These are phyloP conservation scores for Talaromyces sp. DNA, from an alignment of 2,329 filamentous ascomycete genomes.

Conservation along the genomic window DNA sequence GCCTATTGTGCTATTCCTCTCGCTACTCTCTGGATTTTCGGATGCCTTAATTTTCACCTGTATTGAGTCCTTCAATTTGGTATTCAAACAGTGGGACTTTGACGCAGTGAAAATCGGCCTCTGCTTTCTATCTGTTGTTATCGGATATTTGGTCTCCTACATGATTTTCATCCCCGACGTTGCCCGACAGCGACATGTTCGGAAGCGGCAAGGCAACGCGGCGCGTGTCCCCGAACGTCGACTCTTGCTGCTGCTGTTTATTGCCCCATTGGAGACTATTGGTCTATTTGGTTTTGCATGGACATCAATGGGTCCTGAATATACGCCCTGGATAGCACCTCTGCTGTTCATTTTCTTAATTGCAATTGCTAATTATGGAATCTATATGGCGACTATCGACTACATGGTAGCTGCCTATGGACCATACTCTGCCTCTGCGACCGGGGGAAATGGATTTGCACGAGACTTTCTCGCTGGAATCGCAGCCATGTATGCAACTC, in stretches of 20 bases:
- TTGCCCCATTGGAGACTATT: constrained; percentile 53
- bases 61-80: constrained; percentile 69
- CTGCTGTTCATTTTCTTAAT: constrained; percentile 67
- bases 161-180: constrained; percentile 59
- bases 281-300: constrained; percentile 72
- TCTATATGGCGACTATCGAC: constrained; percentile 77
- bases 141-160: constrained; percentile 68
- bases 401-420: constrained; percentile 78
- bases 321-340: constrained; percentile 67
- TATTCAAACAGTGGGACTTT: constrained; percentile 70
- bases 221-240: constrained; percentile 63
- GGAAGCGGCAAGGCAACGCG: constrained; percentile 47
- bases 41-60: constrained; percentile 79
- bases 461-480: constrained; percentile 74
- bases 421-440: constrained; percentile 72
- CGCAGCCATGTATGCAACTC: constrained; percentile 67
- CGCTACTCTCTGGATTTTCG: constrained; percentile 71
- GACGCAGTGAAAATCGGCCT: no score
- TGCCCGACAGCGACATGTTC: constrained; percentile 42
- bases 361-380: constrained; percentile 72
- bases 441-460: constrained; percentile 74
- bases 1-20: constrained; percentile 71
- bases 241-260: constrained; percentile 66
- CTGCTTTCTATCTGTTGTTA: constrained; percentile 65
- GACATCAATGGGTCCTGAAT: constrained; percentile 67